These are phyloP conservation scores for Sporisorium iseilematis-ciliati DNA, from an alignment of 1,284 basidiomycete genomes.

Conservation along the genomic window DNA sequence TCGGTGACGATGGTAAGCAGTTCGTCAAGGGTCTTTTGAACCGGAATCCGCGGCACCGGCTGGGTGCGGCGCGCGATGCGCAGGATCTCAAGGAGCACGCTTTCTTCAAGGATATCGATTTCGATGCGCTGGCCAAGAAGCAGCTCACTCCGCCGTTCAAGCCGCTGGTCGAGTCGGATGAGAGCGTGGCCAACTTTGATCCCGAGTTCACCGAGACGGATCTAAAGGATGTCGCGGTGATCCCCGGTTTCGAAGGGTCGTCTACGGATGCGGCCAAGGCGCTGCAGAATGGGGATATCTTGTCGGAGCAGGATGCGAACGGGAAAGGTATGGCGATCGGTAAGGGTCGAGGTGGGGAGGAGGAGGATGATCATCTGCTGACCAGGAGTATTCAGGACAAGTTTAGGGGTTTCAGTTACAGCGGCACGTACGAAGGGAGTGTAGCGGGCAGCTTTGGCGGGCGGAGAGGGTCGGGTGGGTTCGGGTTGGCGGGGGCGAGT, in stretches of 20 bases:
- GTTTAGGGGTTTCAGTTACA: constrained; percentile 68
- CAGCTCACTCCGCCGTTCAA: constrained; percentile 98
- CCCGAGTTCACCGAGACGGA: constrained; percentile 94
- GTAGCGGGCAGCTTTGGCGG: constrained; percentile 59
- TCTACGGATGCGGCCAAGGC: constrained; percentile 35
- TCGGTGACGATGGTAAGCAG: constrained; percentile 97
- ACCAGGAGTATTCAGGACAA: constrained; percentile 67
- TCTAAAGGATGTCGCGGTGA: constrained; percentile 71
- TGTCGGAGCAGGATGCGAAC: constrained; percentile 25
- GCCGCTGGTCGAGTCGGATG: constrained; percentile 96
- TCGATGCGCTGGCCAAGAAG: constrained; percentile 78
- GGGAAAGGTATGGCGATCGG: constrained; percentile 50
- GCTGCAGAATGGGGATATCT: constrained; percentile 32
- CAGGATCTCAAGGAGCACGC: constrained; percentile 95
- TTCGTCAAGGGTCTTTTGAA: constrained; percentile 99
- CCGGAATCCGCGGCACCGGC: constrained; percentile 94
- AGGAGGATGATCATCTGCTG: constrained; percentile 55
- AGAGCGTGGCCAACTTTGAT: constrained; percentile 97
- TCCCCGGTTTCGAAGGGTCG: constrained; percentile 60
- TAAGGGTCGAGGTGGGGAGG: constrained; percentile 30
- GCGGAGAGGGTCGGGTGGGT: constrained; percentile 41
- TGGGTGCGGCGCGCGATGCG: constrained; percentile 90
- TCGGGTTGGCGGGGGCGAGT: constrained; percentile 54
- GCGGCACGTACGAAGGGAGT: constrained; percentile 64
- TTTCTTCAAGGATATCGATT: constrained; percentile 86